These are phyloP conservation scores for Suhomyces taliae DNA, from an alignment of 1,139 yeast genomes.

Conservation along the genomic window DNA sequence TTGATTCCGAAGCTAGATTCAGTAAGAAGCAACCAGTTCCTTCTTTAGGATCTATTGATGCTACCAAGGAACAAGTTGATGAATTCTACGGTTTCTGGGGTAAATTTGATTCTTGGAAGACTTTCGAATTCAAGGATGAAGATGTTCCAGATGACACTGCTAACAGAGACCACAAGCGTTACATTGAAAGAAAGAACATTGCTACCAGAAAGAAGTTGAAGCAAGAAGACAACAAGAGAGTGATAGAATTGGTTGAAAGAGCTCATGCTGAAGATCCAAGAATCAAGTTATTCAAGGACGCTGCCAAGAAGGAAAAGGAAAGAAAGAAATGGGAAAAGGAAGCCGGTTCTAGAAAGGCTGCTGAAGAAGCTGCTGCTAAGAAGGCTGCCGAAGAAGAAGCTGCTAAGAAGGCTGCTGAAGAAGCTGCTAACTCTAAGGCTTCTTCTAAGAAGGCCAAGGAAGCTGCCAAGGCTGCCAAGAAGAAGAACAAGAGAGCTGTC, in stretches of 20 bases:
- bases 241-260: constrained; percentile 83
- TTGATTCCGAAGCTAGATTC: constrained; percentile 87
- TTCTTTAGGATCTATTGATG: constrained; percentile 62
- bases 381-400: constrained; percentile 82
- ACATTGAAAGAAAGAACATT: constrained; percentile 94
- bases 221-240: constrained; percentile 94
- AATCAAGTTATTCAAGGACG: constrained; percentile 88
- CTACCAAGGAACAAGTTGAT: constrained; percentile 83
- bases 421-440: constrained; percentile 65
- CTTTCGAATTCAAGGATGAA: constrained; percentile 96
- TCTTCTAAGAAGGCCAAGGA: constrained; percentile 88
- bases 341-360: constrained; percentile 96
- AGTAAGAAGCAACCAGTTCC: constrained; percentile 92
- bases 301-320: constrained; percentile 93
- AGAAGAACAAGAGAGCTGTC: constrained; percentile 94
- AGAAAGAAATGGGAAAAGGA: constrained; percentile 96
- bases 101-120: constrained; percentile 97
- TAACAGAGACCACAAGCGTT: constrained; percentile 98
- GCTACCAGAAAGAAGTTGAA: constrained; percentile 96
- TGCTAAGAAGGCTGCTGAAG: constrained; percentile 76
- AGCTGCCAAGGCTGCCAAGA: constrained; percentile 94
- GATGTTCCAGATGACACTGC: constrained; percentile 99
- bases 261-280: constrained; percentile 92
- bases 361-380: constrained; percentile 78
- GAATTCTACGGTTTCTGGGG: constrained; percentile 89